A percentile compares a stretch with the other conserved stretches of the same genome.
Evolutionary conservation across 2,329 filamentous ascomycete species (phyloP).

Genomic region (Ophiostoma sp.): DNA sequence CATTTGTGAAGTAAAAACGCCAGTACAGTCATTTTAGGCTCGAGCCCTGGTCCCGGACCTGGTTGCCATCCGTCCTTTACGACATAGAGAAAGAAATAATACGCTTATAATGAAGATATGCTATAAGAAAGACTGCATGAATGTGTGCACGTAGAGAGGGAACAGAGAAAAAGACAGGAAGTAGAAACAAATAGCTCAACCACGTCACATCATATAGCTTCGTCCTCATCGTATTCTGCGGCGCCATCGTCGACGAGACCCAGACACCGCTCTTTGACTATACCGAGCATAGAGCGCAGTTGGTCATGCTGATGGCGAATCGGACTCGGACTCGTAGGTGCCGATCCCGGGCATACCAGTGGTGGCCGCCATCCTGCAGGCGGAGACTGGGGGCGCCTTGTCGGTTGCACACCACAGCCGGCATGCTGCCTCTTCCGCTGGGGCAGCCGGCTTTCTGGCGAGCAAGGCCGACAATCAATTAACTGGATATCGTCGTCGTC

Average conservation of each 20-base stretch:
- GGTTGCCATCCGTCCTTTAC: too few species aligned
- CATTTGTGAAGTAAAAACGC: too few species aligned
- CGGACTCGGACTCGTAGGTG: background rate
- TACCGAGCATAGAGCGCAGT: background rate
- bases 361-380: background rate
- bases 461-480: background rate
- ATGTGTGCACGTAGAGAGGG: too few species aligned
- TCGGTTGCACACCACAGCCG: too few species aligned
- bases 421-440: background rate
- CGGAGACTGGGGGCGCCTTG: too few species aligned
- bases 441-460: background rate
- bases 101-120: too few species aligned
- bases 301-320: conserved; percentile 1
- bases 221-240: background rate
- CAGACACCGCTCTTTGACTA: background rate
- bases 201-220: background rate
- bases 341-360: background rate
- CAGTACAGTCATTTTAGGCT: too few species aligned
- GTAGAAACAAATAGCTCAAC: background rate
- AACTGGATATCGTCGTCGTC: background rate
- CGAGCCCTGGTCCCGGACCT: too few species aligned
- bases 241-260: background rate
- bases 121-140: too few species aligned
- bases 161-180: background rate
- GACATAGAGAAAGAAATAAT: too few species aligned